phyloP scores from a whole-genome alignment of 83 land plant species.

The Picea mariana region DNA sequence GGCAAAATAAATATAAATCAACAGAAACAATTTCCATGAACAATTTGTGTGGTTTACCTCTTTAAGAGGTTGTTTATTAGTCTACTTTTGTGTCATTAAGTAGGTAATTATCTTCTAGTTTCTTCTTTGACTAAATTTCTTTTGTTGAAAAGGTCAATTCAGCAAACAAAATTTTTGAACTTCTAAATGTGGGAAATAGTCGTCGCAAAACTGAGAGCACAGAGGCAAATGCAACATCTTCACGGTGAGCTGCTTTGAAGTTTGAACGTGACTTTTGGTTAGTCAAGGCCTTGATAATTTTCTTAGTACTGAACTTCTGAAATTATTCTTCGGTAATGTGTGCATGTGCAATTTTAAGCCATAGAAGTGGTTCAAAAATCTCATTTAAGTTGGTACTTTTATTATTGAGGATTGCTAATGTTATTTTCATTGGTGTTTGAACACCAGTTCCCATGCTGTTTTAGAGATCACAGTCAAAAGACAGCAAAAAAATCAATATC shows the following conservation, averaged over 20 bases:
- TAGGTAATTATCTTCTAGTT: background rate
- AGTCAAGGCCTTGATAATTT: no score
- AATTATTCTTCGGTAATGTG: no score
- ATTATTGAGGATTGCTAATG: background rate
- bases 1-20: background rate
- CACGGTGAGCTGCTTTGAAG: conserved; percentile 52
- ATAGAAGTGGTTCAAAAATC: background rate
- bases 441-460: conserved; percentile 92
- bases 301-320: no score
- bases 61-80: background rate
- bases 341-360: background rate
- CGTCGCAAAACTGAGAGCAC: conserved; percentile 97
- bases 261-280: background rate
- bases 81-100: background rate
- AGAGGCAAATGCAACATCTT: conserved; percentile 92
- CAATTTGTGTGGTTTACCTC: background rate
- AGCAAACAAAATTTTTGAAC: conserved; percentile 92
- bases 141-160: conserved; percentile 68
- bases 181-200: conserved; percentile 85
- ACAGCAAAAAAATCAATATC: conserved; percentile 67
- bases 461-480: conserved; percentile 88
- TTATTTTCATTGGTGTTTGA: conserved; percentile 4
- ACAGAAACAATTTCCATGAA: background rate
- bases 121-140: conserved; percentile 8
- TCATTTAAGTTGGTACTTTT: background rate